Percentiles rank a stretch among this genome's conserved stretches.
Evolutionary conservation across 768 basidiomycete species (phyloP).

Genomic region (Phanerochaete sordida): DNA sequence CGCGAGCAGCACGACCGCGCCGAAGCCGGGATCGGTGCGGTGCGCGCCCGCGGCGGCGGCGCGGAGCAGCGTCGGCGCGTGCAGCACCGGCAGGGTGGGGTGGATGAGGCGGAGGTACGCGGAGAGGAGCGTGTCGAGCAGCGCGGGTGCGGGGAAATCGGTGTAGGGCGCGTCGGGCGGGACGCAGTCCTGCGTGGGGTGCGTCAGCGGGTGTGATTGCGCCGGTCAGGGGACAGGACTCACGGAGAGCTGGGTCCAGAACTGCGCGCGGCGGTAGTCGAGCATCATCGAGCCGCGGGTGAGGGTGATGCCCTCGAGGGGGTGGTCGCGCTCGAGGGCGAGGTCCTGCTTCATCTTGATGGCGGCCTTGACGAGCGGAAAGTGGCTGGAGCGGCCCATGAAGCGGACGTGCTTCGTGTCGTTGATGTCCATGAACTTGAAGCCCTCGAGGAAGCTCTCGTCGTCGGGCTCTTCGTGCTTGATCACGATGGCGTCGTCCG

Average conservation of each 20-base stretch:
- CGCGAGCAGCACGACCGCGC: conserved; percentile 33
- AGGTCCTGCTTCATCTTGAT: conserved; percentile 39
- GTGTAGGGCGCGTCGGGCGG: conserved; percentile 5
- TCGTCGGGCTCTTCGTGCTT: background rate
- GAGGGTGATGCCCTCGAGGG: background rate
- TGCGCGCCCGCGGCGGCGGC: conserved; percentile 29
- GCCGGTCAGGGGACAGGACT: too few relatives aligned
- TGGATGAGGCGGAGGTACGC: conserved; percentile 38
- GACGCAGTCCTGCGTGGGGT: background rate
- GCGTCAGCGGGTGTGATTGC: background rate
- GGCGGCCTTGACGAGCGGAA: conserved; percentile 37
- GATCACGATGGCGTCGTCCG: too few relatives aligned
- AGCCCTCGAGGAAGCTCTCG: background rate
- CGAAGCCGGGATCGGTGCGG: conserved; percentile 32
- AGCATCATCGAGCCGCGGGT: too few relatives aligned
- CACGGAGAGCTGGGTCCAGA: too few relatives aligned
- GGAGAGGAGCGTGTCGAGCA: conserved; percentile 35
- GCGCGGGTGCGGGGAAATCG: conserved; percentile 29
- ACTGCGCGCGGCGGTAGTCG: too few relatives aligned
- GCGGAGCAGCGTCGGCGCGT: conserved; percentile 34
- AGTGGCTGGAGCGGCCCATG: conserved; percentile 39
- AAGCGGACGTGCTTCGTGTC: conserved; percentile 26
- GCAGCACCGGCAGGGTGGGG: conserved; percentile 36
- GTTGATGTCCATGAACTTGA: conserved; percentile 19
- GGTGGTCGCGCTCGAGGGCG: conserved; percentile 13